phyloP scores from a whole-genome alignment of 306 rosid species.

The Nissolia schottii region DNA sequence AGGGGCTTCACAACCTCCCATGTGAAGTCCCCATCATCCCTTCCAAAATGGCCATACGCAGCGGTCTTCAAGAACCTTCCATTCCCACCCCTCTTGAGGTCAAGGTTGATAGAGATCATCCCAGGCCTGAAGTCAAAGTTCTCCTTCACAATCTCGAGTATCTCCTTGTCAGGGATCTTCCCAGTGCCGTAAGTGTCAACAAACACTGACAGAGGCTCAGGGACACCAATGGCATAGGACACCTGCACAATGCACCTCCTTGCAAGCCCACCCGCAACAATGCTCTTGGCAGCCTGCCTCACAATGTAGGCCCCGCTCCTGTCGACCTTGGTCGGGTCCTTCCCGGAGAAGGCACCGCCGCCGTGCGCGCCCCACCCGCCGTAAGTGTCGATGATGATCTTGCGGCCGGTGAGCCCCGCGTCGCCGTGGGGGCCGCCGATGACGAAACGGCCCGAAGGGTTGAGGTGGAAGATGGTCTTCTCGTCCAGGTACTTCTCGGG shows the following conservation, averaged over 20 bases:
- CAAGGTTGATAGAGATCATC: slow-evolving; percentile 52
- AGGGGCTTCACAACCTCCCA: slow-evolving; percentile 66
- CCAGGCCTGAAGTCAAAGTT: slow-evolving; percentile 48
- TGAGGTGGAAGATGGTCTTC: slow-evolving; percentile 41
- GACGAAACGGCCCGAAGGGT: slow-evolving; percentile 45
- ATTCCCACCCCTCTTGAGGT: slow-evolving; percentile 52
- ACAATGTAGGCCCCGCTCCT: slow-evolving; percentile 47
- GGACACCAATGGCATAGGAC: slow-evolving; percentile 54
- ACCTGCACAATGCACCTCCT: slow-evolving; percentile 48
- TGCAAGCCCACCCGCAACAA: slow-evolving; percentile 40
- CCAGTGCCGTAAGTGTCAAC: slow-evolving; percentile 44
- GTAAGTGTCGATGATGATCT: slow-evolving; percentile 43
- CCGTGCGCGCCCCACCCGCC: slow-evolving; percentile 51
- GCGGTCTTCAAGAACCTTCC: slow-evolving; percentile 47
- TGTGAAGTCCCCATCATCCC: slow-evolving; percentile 49
- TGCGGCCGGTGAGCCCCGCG: slow-evolving; percentile 43
- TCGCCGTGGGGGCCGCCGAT: slow-evolving; percentile 50
- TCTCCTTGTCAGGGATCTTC: slow-evolving; percentile 40
- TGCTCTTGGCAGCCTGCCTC: slow-evolving; percentile 41
- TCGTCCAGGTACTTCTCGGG: slow-evolving; percentile 49
- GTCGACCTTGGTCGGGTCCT: slow-evolving; percentile 45
- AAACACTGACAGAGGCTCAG: slow-evolving; percentile 46
- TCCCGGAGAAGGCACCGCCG: slow-evolving; percentile 48
- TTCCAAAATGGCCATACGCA: slow-evolving; percentile 50
- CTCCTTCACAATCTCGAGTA: slow-evolving; percentile 44